Percentiles rank a stretch among this genome's conserved stretches.
phyloP scores from a whole-genome alignment of 2,329 filamentous ascomycete species.

The Stenocarpella maydis region DNA sequence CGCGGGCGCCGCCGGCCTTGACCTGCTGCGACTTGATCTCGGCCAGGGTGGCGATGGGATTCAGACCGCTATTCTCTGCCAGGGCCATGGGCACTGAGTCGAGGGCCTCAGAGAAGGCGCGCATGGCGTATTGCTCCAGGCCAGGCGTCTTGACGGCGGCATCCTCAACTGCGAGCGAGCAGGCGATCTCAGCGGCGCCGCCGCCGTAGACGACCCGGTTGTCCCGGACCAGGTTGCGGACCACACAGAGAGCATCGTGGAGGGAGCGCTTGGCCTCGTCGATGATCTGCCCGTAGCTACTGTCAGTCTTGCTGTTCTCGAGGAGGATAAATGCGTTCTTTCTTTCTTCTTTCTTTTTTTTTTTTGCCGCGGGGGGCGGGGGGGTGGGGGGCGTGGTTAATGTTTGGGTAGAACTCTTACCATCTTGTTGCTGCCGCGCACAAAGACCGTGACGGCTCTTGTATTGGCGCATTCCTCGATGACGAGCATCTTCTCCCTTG shows the following conservation, averaged over 20 bases:
- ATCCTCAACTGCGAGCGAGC: constrained; percentile 94
- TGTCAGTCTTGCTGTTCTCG: constrained; percentile 11
- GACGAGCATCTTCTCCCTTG: constrained; percentile 98
- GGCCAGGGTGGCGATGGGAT: constrained; percentile 93
- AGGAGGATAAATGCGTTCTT: constrained; percentile 17
- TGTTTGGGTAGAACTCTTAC: constrained; percentile 54
- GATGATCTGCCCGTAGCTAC: constrained; percentile 75
- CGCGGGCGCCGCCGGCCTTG: constrained; percentile 67
- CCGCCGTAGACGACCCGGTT: constrained; percentile 98
- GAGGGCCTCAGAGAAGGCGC: constrained; percentile 93
- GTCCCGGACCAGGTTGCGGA: constrained; percentile 93
- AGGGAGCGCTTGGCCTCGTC: constrained; percentile 98
- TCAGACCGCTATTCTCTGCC: constrained; percentile 95
- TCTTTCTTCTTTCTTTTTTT: no score
- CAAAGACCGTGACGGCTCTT: constrained; percentile 93
- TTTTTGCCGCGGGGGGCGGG: no score
- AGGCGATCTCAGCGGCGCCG: constrained; percentile 95
- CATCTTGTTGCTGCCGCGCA: constrained; percentile 99
- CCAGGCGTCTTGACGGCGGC: constrained; percentile 93
- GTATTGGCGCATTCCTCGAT: constrained; percentile 99
- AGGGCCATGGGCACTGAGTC: constrained; percentile 95
- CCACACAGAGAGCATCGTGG: constrained; percentile 96
- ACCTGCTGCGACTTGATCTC: constrained; percentile 96
- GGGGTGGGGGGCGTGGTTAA: no score
- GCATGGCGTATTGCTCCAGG: constrained; percentile 99